Evolutionary conservation across 208 protist species (phyloP).

Genomic region (Wallacemonas sp.): DNA sequence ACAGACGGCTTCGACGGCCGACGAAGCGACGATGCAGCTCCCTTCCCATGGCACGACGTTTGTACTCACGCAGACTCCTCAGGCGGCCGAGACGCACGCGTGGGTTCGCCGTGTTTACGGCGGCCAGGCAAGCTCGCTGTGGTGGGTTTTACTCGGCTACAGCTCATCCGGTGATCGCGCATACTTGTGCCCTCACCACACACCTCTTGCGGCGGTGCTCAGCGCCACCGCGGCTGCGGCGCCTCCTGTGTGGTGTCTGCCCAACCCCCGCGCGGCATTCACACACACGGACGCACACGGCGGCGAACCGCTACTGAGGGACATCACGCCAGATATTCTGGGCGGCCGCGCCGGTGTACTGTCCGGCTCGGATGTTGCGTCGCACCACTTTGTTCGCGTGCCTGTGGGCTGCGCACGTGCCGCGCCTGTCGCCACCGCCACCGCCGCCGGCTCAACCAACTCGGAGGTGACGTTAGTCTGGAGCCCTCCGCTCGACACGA

Average conservation of each 20-base stretch:
- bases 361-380: background rate
- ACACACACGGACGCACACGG: background rate
- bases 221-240: background rate
- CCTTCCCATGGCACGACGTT: background rate
- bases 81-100: background rate
- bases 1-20: no score
- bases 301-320: background rate
- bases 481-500: constrained; percentile 22
- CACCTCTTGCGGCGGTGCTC: background rate
- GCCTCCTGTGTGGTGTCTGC: background rate
- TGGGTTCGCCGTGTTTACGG: background rate
- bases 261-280: background rate
- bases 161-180: background rate
- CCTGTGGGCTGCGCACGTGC: background rate
- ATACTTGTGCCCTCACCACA: constrained; percentile 4
- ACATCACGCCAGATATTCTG: background rate
- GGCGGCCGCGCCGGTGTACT: background rate
- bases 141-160: constrained; percentile 10
- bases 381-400: constrained; percentile 4
- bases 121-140: background rate
- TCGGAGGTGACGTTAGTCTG: background rate
- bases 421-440: background rate
- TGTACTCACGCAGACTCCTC: background rate
- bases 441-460: background rate
- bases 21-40: background rate